phyloP scores from a whole-genome alignment of 495 filamentous ascomycete species.

The Penicillium herquei region DNA sequence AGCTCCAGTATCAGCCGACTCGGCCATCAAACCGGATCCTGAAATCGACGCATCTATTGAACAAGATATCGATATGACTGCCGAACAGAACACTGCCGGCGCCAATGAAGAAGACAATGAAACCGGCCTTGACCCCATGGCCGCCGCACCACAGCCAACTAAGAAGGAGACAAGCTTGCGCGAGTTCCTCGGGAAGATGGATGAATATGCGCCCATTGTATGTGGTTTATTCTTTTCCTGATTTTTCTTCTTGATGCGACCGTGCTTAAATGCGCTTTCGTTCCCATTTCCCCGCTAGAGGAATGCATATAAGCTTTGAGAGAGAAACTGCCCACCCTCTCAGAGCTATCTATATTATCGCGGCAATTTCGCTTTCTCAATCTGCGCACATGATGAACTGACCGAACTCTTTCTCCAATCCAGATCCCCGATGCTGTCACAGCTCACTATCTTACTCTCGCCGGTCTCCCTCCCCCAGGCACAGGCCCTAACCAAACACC shows the following conservation, averaged over 20 bases:
- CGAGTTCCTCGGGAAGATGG: conserved; percentile 93
- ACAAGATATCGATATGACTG: conserved; percentile 45
- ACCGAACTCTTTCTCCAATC: not conserved
- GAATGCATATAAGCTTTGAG: not conserved
- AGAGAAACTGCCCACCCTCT: not conserved
- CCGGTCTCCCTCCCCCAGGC: conserved; percentile 85
- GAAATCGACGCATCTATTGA: conserved; percentile 41
- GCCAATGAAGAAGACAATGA: conserved; percentile 20
- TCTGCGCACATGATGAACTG: no score
- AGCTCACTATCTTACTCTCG: conserved; percentile 94
- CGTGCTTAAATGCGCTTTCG: not conserved
- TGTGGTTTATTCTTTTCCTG: conserved; percentile 24
- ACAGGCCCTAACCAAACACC: conserved; percentile 79
- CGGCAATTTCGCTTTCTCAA: no score
- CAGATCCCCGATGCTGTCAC: conserved; percentile 98
- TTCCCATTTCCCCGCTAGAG: not conserved
- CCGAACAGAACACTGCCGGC: conserved; percentile 18
- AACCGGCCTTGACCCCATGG: conserved; percentile 29
- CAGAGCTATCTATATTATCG: no score
- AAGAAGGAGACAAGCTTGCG: conserved; percentile 89
- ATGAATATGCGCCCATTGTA: conserved; percentile 97
- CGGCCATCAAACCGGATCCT: conserved; percentile 31
- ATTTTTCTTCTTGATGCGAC: not conserved
- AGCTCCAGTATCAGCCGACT: conserved; percentile 8
- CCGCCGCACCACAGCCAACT: conserved; percentile 52